Evolutionary conservation across 2,329 filamentous ascomycete genomes (phyloP), one percentile per base, ranked within the genome.

Genomic region (Gremmenia infestans): DNA sequence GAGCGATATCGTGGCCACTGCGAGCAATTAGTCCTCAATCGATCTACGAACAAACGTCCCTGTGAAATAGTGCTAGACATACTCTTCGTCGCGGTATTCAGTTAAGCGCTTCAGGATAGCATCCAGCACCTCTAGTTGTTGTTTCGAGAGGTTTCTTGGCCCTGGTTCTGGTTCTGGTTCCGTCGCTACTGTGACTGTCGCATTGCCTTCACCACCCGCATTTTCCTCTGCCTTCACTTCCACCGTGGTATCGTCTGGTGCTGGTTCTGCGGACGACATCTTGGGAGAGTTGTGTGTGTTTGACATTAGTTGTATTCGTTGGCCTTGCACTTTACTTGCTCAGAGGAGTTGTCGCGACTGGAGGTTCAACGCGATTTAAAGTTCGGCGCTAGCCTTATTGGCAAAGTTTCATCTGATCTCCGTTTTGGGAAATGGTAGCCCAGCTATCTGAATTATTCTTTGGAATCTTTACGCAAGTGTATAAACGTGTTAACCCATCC

Each of bases 1-100:
- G 82, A 17, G 91, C 89, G 39, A 96, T 83, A 67, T 96, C 88
- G 70, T 93, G 85, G 62, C 86, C 85, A 68, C 89, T 71, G 35
- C 48, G 47, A 45, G 39, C 42, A 47, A 47, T 62, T 40, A 61
- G 48, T 52, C 14, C 36, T 37, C 25, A 36, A 25, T 52, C 37
- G 15, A 35, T n/a, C 15, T 48, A 14, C 14, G 25, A 25, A 15
- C 48, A 50, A 12, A 14, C 9, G 22, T 19, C 23, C 19, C 9
- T 11, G 25, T 47, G 3, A 11, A 23, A 47, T 4, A 17, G 19
- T 17, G 14, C 2, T 15, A 5, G 14, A 64, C 67, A 48, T 64
- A 70, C 69, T 70, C 64, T 45, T 65, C 59, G 58, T 68, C 63
- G 23, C 57, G 52, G 58, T 66, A 62, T 39, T 65, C 61, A 3